A percentile compares a stretch with the other conserved stretches of the same genome.
phyloP scores from a whole-genome alignment of 2,329 filamentous ascomycete species.

The Sclerotinia glacialis region DNA sequence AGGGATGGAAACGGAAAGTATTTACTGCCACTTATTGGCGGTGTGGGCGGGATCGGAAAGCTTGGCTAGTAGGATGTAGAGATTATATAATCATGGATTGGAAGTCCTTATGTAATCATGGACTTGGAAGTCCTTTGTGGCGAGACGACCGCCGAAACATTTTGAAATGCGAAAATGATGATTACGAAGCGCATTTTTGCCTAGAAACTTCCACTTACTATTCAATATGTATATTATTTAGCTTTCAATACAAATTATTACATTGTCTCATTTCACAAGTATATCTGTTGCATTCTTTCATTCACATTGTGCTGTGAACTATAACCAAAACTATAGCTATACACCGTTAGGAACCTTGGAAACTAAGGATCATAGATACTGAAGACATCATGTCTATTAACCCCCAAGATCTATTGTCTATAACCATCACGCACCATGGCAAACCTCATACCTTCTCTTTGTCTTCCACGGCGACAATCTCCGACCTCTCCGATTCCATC shows the following conservation, averaged over 20 bases:
- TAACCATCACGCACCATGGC: slow-evolving; percentile 50
- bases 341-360: neutral
- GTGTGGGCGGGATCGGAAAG: slow-evolving; percentile 16
- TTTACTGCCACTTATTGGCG: neutral
- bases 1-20: slow-evolving; percentile 15
- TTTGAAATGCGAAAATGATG: slow-evolving; percentile 14
- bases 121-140: neutral
- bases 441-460: slow-evolving; percentile 47
- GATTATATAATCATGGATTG: slow-evolving; percentile 12
- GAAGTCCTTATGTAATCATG: slow-evolving; percentile 17
- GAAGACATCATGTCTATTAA: slow-evolving; percentile 30
- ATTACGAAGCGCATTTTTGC: slow-evolving; percentile 36
- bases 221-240: slow-evolving; percentile 12
- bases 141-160: neutral
- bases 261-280: neutral
- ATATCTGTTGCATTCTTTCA: neutral
- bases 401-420: slow-evolving; percentile 41
- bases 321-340: neutral
- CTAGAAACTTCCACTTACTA: slow-evolving; percentile 35
- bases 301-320: neutral
- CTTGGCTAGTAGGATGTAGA: neutral
- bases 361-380: slow-evolving; percentile 18
- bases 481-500: slow-evolving; percentile 60
- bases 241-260: neutral
- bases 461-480: slow-evolving; percentile 47